Base-by-base conservation (phyloP, 768 basidiomycete genomes). In the Trametes meyenii region DNA sequence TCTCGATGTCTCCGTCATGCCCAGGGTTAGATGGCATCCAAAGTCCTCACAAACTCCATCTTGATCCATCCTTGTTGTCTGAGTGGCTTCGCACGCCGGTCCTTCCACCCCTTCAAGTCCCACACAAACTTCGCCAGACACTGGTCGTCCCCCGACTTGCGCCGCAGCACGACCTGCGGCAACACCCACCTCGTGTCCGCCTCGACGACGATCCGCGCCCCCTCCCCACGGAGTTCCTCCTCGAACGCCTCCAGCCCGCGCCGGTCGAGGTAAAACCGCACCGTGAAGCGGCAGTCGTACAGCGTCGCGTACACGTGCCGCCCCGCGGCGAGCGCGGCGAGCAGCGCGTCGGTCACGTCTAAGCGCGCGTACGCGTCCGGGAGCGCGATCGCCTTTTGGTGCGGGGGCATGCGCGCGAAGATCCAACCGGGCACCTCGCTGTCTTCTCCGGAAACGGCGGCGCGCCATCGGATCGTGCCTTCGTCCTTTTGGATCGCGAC, bases 251-350 rank as follows among this genome's bases (percentile, higher is more conserved):
- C 21, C 1, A 86, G 85, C 21, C 86, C 77, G 43, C 66, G 74
- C 36, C 66, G 64, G 14, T 21, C 13, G 29, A 83, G 66, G 58
- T 81, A 61, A 64, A 90, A 77, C 19, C 66, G 68, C 44, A 92
- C 51, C 3, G 84, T 66, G 71, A 89, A 92, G 6, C 90, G 85
- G 65, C 78, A 78, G 70, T 92, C 90, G 68, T 83, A 90, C 29
- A 91, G 73, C 13, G 86, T 74, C 14, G 79, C 11, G 50, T 71
- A 43, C 48, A 56, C 55, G 43, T 42, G 45, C 70, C 51, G 38
- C 49, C 50, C 61, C 64, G 69, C 67, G 66, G 3, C 42, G 3
- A 19, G 52, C n/a, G 56, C 57, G 49, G 23, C 50, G 26, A 43
- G 46, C 5, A 75, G 67, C 33, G 13, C 62, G 21, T 72, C 61